Evolutionary conservation across 2,329 filamentous ascomycete genomes (phyloP).

Genomic region (Emergomyces africanus): DNA sequence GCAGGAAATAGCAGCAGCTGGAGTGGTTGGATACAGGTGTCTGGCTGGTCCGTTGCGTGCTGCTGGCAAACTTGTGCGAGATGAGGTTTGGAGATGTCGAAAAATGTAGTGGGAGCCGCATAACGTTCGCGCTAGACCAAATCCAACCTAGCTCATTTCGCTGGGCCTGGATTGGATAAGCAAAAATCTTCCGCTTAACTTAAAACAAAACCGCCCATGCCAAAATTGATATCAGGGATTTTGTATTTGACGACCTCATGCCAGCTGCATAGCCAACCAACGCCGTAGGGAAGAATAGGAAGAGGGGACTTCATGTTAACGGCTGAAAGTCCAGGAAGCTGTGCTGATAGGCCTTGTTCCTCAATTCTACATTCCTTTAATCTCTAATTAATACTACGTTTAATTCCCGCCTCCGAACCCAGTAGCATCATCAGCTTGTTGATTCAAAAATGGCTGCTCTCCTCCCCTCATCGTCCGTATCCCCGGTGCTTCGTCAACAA

Average conservation of each 20-base stretch:
- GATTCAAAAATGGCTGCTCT: constrained; percentile 4
- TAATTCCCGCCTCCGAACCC: not conserved
- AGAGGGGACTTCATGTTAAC: not conserved
- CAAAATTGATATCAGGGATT: not conserved
- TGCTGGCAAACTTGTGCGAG: not conserved
- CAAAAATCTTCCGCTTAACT: not conserved
- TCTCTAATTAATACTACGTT: not conserved
- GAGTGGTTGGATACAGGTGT: constrained; percentile 10
- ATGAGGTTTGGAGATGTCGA: constrained; percentile 1
- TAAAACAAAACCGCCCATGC: not conserved
- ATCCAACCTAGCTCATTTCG: not conserved
- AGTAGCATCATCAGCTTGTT: not conserved
- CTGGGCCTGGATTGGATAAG: not conserved
- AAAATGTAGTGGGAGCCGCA: constrained; percentile 3
- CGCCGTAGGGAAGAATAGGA: not conserved
- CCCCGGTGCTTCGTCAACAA: constrained; percentile 25
- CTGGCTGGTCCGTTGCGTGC: not conserved
- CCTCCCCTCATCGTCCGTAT: constrained; percentile 14
- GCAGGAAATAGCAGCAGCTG: constrained; percentile 2
- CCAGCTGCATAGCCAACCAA: not conserved
- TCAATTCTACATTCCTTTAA: not conserved
- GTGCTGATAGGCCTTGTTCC: too few species aligned
- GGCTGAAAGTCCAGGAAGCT: not conserved
- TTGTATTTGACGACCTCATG: not conserved
- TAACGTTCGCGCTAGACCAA: constrained; percentile 4